Evolutionary conservation across 176 grass and related monocot species (phyloP).

Genomic region (Aegilops speltoides): DNA sequence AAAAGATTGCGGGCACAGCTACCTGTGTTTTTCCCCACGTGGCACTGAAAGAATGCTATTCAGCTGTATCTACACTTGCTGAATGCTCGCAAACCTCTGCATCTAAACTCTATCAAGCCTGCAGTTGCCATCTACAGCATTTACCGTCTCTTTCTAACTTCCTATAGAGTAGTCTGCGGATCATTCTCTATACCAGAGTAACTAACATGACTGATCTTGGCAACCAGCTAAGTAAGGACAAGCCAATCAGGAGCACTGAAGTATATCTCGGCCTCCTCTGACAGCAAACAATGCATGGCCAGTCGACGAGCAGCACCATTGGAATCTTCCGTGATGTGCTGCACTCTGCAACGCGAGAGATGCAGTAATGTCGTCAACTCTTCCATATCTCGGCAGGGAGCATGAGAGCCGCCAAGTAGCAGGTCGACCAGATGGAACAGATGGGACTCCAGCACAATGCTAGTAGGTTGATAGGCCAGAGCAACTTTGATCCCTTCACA

Average conservation of each 20-base stretch:
- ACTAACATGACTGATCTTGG: not conserved
- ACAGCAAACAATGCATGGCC: not conserved
- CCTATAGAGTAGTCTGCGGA: not conserved
- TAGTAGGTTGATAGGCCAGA: slow-evolving; percentile 10
- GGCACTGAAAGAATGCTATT: not conserved
- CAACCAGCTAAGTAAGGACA: not conserved
- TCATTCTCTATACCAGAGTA: not conserved
- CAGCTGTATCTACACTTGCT: slow-evolving; percentile 3
- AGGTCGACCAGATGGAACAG: not conserved
- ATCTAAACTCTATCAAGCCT: not conserved
- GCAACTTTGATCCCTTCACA: slow-evolving; percentile 29
- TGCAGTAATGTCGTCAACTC: not conserved
- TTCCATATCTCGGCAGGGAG: not conserved
- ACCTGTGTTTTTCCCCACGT: not conserved
- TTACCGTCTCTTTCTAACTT: not conserved
- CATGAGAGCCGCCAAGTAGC: not conserved
- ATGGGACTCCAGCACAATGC: slow-evolving; percentile 14
- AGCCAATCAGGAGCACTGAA: not conserved
- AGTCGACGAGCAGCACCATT: slow-evolving; percentile 1
- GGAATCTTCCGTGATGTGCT: not conserved
- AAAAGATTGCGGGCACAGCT: not conserved
- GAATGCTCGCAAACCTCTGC: not conserved
- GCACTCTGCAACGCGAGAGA: not conserved
- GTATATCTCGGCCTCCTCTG: not conserved
- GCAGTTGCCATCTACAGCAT: not conserved